phyloP scores from a whole-genome alignment of 2,329 filamentous ascomycete genomes.

The Talaromyces piceae region DNA sequence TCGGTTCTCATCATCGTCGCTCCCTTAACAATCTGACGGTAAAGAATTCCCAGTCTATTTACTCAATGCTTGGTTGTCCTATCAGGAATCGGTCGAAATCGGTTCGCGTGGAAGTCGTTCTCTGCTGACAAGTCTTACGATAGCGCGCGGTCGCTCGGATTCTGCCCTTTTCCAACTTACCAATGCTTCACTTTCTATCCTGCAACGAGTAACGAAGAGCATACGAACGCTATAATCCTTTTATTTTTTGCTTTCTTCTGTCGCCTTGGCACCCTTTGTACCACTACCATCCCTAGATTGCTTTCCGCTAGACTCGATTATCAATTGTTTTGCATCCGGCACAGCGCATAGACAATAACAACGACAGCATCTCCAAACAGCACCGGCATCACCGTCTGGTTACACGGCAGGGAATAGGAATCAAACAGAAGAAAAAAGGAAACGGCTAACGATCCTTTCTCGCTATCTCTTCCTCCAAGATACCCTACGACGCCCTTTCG shows the following conservation, averaged over 20 bases:
- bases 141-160: constrained; percentile 24
- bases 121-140: constrained; percentile 14
- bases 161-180: constrained; percentile 11
- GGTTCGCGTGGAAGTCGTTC: neutral
- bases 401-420: neutral
- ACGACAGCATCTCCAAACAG: neutral
- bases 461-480: neutral
- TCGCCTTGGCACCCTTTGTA: constrained; percentile 10
- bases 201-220: constrained; percentile 13
- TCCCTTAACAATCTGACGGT: constrained; percentile 28
- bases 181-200: constrained; percentile 14
- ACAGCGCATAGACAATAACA: constrained; percentile 8
- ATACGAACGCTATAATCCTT: constrained; percentile 11
- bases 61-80: neutral
- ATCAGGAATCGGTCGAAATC: neutral
- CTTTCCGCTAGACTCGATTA: neutral
- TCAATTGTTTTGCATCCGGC: constrained; percentile 9
- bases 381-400: constrained; percentile 4
- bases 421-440: no score
- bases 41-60: constrained; percentile 12
- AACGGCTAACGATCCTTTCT: neutral
- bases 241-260: constrained; percentile 1
- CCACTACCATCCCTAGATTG: constrained; percentile 4
- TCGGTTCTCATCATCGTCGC: constrained; percentile 21
- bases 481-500: constrained; percentile 7